Percentiles rank a stretch among this genome's conserved stretches.
Evolutionary conservation across 352 stramenopile species (phyloP).

Genomic region (Pythium guiyangense): DNA sequence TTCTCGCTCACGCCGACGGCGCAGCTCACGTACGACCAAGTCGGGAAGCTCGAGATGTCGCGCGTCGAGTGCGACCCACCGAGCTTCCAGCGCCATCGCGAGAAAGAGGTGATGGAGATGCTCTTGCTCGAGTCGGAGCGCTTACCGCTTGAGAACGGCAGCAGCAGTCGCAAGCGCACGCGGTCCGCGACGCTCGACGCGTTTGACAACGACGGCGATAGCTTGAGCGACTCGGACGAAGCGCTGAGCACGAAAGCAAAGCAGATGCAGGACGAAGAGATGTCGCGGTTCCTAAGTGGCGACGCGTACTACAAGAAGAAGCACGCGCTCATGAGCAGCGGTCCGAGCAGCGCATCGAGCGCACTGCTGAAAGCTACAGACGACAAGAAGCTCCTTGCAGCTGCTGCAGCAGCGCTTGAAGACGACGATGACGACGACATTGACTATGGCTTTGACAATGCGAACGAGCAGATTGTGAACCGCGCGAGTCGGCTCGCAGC

Average conservation of each 20-base stretch:
- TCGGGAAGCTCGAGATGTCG: slow-evolving; percentile 87
- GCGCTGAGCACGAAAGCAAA: slow-evolving; percentile 32
- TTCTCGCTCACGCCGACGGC: slow-evolving; percentile 96
- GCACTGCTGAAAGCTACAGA: slow-evolving; percentile 5
- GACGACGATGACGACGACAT: slow-evolving; percentile 67
- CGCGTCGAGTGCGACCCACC: slow-evolving; percentile 86
- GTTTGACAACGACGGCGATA: slow-evolving; percentile 25
- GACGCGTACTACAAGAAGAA: slow-evolving; percentile 69
- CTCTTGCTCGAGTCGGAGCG: slow-evolving; percentile 80
- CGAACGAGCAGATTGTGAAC: slow-evolving; percentile 78
- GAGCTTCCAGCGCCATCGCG: slow-evolving; percentile 81
- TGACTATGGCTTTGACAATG: slow-evolving; percentile 84
- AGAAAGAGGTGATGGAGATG: slow-evolving; percentile 90
- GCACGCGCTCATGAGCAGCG: slow-evolving; percentile 28
- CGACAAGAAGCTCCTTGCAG: slow-evolving; percentile 46
- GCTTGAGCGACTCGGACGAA: slow-evolving; percentile 24
- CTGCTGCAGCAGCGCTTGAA: slow-evolving; percentile 9
- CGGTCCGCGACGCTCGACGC: slow-evolving; percentile 22
- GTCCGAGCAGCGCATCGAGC: not conserved
- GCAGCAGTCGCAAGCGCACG: slow-evolving; percentile 14
- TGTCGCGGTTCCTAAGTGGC: slow-evolving; percentile 64
- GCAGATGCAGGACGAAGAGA: slow-evolving; percentile 71
- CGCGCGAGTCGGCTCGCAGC: slow-evolving; percentile 67
- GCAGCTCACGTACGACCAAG: slow-evolving; percentile 94
- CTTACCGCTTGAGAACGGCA: slow-evolving; percentile 45